Evolutionary conservation across 495 filamentous ascomycete genomes (phyloP).

Genomic region (Tuber indicum): DNA sequence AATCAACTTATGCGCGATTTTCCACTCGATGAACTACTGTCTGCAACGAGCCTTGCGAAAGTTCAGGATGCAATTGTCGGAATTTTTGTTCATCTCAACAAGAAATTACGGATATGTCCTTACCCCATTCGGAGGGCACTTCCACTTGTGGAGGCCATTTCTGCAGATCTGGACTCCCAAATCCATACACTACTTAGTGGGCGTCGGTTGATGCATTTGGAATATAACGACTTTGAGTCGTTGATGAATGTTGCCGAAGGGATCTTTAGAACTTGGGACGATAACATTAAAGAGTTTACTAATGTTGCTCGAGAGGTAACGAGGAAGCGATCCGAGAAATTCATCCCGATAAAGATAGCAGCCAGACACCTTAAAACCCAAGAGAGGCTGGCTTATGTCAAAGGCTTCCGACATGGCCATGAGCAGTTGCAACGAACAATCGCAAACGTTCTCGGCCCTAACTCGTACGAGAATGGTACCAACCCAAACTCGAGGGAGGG

Average conservation of each 20-base stretch:
- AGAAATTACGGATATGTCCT: constrained; percentile 87
- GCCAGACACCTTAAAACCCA: constrained; percentile 79
- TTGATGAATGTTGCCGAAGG: constrained; percentile 74
- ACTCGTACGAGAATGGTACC: constrained; percentile 50
- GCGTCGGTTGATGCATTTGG: constrained; percentile 79
- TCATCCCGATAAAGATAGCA: constrained; percentile 93
- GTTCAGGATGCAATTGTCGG: constrained; percentile 80
- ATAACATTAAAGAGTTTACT: constrained; percentile 93
- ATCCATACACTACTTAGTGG: constrained; percentile 81
- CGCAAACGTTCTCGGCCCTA: constrained; percentile 81
- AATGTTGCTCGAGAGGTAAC: constrained; percentile 92
- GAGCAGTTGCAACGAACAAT: constrained; percentile 96
- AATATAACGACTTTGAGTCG: constrained; percentile 79
- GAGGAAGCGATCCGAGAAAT: constrained; percentile 83
- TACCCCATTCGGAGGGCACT: constrained; percentile 90
- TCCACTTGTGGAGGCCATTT: constrained; percentile 96
- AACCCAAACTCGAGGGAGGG: constrained; percentile 50
- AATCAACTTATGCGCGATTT: constrained; percentile 98
- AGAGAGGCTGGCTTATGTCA: constrained; percentile 83
- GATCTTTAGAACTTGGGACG: constrained; percentile 90
- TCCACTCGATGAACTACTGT: constrained; percentile 85
- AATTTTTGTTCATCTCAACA: constrained; percentile 91
- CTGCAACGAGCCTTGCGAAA: constrained; percentile 80
- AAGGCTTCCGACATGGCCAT: constrained; percentile 88
- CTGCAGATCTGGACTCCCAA: constrained; percentile 77